A percentile compares a stretch with the other conserved stretches of the same genome.
Conservation (phyloP, 2,329 filamentous ascomycete species). For the Colletotrichum limetticola region DNA sequence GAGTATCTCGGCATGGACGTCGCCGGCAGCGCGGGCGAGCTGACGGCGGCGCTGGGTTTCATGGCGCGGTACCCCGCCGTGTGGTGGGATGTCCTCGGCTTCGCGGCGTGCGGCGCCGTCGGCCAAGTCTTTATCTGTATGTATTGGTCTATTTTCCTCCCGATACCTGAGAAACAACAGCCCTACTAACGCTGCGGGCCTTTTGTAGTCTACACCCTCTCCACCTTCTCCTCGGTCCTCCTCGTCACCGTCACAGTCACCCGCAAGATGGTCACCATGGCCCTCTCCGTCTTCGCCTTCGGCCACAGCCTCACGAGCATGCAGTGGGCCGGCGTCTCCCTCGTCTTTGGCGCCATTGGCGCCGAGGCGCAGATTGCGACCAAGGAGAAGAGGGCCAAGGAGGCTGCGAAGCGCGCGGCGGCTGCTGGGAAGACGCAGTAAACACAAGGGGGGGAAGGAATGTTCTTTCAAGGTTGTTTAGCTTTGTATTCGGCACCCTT, state of each 20-base stretch:
- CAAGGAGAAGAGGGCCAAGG: constrained; percentile 85
- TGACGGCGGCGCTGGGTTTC: constrained; percentile 83
- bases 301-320: constrained; percentile 87
- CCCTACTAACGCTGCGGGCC: neutral
- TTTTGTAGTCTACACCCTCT: constrained; percentile 81
- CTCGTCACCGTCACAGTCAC: constrained; percentile 98
- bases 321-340: constrained; percentile 91
- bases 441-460: neutral
- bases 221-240: constrained; percentile 89
- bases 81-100: constrained; percentile 88
- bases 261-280: constrained; percentile 99
- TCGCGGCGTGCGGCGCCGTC: constrained; percentile 88
- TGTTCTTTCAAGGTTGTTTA: neutral
- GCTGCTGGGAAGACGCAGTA: constrained; percentile 46
- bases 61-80: constrained; percentile 83
- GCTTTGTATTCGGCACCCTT: neutral
- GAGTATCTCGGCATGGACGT: constrained; percentile 75
- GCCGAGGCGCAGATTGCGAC: constrained; percentile 86
- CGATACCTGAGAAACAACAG: neutral
- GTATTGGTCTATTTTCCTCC: neutral
- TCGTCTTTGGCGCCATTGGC: constrained; percentile 96
- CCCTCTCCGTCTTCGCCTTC: constrained; percentile 93
- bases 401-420: constrained; percentile 64
- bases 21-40: constrained; percentile 76
- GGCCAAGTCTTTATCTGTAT: constrained; percentile 95